A percentile compares a stretch with the other conserved stretches of the same genome.
Conservation (phyloP, 1,284 basidiomycete species). For the Heterobasidion irregulare region DNA sequence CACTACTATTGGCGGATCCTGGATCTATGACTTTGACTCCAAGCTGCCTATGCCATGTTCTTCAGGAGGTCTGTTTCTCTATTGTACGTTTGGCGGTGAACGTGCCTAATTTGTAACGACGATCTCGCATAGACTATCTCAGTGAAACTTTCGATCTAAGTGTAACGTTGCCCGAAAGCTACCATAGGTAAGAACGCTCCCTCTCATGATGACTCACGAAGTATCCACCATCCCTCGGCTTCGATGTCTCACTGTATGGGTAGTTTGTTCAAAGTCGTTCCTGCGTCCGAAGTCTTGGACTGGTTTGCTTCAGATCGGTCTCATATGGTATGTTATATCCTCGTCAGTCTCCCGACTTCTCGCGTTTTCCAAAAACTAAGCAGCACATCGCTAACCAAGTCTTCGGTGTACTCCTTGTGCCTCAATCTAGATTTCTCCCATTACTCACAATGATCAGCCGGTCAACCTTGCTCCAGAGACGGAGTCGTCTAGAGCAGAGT, state of each 20-base stretch:
- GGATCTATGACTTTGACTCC: constrained; percentile 66
- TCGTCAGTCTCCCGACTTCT: not conserved
- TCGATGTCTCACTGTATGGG: not conserved
- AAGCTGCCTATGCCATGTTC: constrained; percentile 37
- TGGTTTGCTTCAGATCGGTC: constrained; percentile 72
- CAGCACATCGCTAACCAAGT: too few relatives aligned
- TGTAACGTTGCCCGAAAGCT: constrained; percentile 17
- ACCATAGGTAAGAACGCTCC: constrained; percentile 34
- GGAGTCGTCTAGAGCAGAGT: constrained; percentile 4
- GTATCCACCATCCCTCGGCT: not conserved
- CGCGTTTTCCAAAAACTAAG: too few relatives aligned
- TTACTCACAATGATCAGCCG: not conserved
- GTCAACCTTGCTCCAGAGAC: not conserved
- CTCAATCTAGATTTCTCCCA: too few relatives aligned
- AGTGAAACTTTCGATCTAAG: constrained; percentile 32
- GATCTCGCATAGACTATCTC: constrained; percentile 39
- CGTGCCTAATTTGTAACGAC: not conserved
- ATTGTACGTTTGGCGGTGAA: not conserved
- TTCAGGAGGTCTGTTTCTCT: constrained; percentile 31
- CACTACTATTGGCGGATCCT: constrained; percentile 17
- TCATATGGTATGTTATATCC: constrained; percentile 50
- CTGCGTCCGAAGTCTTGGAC: constrained; percentile 39
- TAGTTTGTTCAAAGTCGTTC: constrained; percentile 41
- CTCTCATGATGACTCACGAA: not conserved
- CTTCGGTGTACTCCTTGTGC: too few relatives aligned